Percentiles rank a stretch among this genome's conserved stretches.
phyloP scores from a whole-genome alignment of 495 filamentous ascomycete species.

The Rhypophila decipiens region DNA sequence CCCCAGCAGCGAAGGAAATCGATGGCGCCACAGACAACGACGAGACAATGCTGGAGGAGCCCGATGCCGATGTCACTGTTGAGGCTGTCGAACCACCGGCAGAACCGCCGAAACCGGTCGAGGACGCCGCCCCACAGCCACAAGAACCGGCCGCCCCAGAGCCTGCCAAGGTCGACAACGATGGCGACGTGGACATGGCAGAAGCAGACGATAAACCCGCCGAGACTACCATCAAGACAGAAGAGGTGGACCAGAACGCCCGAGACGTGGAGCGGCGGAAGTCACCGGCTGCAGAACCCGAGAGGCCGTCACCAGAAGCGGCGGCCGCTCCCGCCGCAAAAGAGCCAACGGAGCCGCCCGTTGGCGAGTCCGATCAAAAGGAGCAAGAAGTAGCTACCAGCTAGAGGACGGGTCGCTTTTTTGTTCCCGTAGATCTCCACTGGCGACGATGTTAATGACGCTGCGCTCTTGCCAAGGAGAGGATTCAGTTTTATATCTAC shows the following conservation, averaged over 20 bases:
- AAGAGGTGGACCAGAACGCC: slow-evolving; percentile 19
- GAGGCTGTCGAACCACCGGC: slow-evolving; percentile 3
- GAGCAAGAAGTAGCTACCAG: no score
- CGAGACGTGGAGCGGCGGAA: slow-evolving; percentile 5
- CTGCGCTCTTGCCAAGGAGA: no score
- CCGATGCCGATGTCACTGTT: slow-evolving; percentile 5
- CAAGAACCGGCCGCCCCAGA: not conserved
- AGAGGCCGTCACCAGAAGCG: no score
- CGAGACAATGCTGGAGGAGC: slow-evolving; percentile 55
- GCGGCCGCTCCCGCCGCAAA: no score
- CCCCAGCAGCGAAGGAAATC: slow-evolving; percentile 36
- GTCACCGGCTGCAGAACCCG: not conserved
- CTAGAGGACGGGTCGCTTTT: no score
- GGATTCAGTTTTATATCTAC: no score
- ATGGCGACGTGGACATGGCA: slow-evolving; percentile 33
- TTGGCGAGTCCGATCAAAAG: no score
- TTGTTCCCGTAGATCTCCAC: no score
- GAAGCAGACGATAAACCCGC: slow-evolving; percentile 15
- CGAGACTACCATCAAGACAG: slow-evolving; percentile 25
- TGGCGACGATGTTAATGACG: no score
- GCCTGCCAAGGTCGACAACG: slow-evolving; percentile 18
- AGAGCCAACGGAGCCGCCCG: no score
- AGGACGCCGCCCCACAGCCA: not conserved
- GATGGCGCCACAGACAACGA: slow-evolving; percentile 43
- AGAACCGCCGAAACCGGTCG: slow-evolving; percentile 1